Base-by-base conservation (phyloP, 2,329 filamentous ascomycete genomes). In the Paraphaeosphaeria minitans region DNA sequence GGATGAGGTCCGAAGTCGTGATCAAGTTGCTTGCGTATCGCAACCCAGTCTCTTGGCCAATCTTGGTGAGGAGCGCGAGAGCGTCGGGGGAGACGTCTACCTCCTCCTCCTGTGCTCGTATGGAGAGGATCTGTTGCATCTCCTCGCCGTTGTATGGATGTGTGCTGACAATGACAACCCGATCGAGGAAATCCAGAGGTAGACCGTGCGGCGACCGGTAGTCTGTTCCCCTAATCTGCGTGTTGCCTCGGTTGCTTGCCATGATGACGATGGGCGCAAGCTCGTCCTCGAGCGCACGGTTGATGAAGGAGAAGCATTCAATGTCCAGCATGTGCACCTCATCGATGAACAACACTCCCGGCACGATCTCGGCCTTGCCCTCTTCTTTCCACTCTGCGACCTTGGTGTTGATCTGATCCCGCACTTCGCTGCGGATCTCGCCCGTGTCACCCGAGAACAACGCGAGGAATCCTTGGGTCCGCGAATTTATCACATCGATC, bases 251-350 rank as follows among this genome's bases (percentile, higher is more conserved):
- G 82, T 99, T 99, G 84, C 91, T 96, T 55, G 95, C 95, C 95
- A 99, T 99, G 79, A 99, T 99, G 77, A 99, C 93, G 65, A 99
- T 93, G 41, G 95, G 95, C 1, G 95, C 93, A 33, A 99, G 85
- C 71, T 98, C 93, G 60, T 93, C 92, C 79, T 99, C 95, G 46
- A 99, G 84, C 0, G 95, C 95, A 53, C 95, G 91, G 82, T 99
- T 99, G 83, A 99, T 90, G 82, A 96, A 99, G 46, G 93, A 96
- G 83, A 97, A 99, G 82, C 94, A 98, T 79, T 99, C 95, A 65
- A 98, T 97, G 77, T 99, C 95, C 58, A 99, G 90, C 94, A 99
- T 98, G 83, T 99, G 95, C 5, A 99, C 94, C 81, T 99, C 95
- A 72, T 99, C 95, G 72, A 99, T 96, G 83, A 99, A 99, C 8